A percentile compares a stretch with the other conserved stretches of the same genome.
phyloP scores from a whole-genome alignment of 2,329 filamentous ascomycete species.

The Ascochyta fabae region DNA sequence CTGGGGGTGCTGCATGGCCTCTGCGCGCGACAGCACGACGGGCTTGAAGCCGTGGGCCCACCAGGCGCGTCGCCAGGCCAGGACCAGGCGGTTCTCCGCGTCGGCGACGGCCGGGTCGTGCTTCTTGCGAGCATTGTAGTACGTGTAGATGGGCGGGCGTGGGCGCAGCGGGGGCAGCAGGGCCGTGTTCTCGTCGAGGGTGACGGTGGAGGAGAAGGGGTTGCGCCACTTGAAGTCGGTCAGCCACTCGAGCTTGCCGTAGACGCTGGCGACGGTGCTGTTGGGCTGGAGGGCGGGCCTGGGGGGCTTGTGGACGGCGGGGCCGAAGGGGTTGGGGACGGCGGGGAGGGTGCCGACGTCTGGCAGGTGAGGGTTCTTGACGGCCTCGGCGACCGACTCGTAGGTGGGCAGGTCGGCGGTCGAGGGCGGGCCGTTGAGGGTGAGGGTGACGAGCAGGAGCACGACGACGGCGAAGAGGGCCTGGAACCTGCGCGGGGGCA shows the following conservation, averaged over 20 bases:
- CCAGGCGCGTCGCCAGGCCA: conserved; percentile 92
- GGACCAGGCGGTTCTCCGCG: conserved; percentile 78
- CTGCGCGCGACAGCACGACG: conserved; percentile 76
- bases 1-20: conserved; percentile 82
- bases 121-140: conserved; percentile 74
- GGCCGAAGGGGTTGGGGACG: conserved; percentile 64
- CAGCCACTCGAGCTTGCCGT: conserved; percentile 81
- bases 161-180: conserved; percentile 78
- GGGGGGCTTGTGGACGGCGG: conserved; percentile 74
- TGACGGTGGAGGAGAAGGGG: conserved; percentile 82
- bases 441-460: conserved; percentile 40
- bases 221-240: conserved; percentile 89
- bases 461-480: conserved; percentile 49
- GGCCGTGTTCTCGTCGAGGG: conserved; percentile 80
- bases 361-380: conserved; percentile 50
- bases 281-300: conserved; percentile 78
- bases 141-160: conserved; percentile 84
- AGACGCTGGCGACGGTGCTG: conserved; percentile 64
- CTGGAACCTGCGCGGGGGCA: conserved; percentile 57
- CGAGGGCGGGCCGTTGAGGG: conserved; percentile 48
- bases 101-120: conserved; percentile 70
- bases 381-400: conserved; percentile 46
- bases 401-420: conserved; percentile 46
- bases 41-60: conserved; percentile 93
- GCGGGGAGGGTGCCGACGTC: conserved; percentile 33